Conservation (phyloP, 2,329 filamentous ascomycete genomes). For the Ascochyta pisi region DNA sequence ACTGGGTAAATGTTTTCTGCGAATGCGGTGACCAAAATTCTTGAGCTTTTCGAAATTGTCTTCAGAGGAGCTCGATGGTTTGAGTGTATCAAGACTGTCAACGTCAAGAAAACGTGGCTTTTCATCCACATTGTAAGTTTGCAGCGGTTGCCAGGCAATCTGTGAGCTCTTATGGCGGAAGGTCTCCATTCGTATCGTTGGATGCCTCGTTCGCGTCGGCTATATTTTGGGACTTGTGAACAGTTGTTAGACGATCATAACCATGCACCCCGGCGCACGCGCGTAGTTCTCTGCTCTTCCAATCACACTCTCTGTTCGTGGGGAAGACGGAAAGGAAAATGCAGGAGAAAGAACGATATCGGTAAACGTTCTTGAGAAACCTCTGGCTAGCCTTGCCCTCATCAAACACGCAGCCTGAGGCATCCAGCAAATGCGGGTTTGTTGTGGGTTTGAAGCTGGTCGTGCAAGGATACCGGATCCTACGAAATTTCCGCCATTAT, state of each 20-base stretch:
- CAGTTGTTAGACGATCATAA: constrained; percentile 22
- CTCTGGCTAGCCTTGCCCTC: neutral
- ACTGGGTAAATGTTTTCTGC: constrained; percentile 28
- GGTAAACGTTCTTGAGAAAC: neutral
- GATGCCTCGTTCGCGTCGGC: constrained; percentile 3
- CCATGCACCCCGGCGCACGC: constrained; percentile 13
- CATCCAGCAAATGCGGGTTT: neutral
- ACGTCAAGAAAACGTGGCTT: constrained; percentile 15
- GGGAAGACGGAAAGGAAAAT: neutral
- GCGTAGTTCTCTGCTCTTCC: neutral
- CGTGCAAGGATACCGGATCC: neutral
- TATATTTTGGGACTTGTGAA: constrained; percentile 23
- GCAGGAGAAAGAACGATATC: neutral
- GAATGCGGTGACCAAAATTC: constrained; percentile 23
- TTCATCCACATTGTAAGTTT: constrained; percentile 9
- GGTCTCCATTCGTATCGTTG: neutral
- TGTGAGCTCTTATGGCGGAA: constrained; percentile 2
- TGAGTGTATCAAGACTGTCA: constrained; percentile 25
- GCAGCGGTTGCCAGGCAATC: constrained; percentile 6
- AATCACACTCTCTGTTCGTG: neutral
- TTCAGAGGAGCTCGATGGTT: constrained; percentile 21
- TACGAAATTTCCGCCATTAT: neutral
- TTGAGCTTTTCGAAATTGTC: constrained; percentile 24
- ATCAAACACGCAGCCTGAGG: constrained; percentile 2
- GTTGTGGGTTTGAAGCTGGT: too few relatives aligned